These are phyloP conservation scores for Amaranthus palmeri DNA, from an alignment of 148 eudicot genomes.

Conservation along the genomic window DNA sequence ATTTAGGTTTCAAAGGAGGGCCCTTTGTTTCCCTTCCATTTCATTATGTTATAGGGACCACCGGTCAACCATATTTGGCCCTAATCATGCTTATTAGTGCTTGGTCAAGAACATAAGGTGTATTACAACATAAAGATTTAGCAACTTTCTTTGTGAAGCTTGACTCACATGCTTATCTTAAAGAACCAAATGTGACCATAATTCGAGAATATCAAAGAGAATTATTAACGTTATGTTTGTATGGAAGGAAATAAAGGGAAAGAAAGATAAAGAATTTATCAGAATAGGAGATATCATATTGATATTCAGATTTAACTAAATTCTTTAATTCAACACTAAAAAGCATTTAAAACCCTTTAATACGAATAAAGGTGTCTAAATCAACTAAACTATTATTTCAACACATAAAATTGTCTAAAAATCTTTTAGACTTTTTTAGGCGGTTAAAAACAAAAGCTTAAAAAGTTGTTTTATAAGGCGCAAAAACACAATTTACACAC, in stretches of 20 bases:
- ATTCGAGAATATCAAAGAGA: background rate
- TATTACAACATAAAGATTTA: background rate
- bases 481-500: too few relatives aligned
- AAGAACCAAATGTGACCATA: too few relatives aligned
- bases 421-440: too few relatives aligned
- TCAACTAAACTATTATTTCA: too few relatives aligned
- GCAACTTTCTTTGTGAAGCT: conserved; percentile 12
- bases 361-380: too few relatives aligned
- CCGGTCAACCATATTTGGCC: conserved; percentile 11
- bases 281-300: too few relatives aligned
- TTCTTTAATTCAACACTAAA: too few relatives aligned
- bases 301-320: too few relatives aligned
- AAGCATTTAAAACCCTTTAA: too few relatives aligned
- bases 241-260: background rate
- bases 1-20: conserved; percentile 23
- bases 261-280: background rate
- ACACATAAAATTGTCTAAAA: too few relatives aligned
- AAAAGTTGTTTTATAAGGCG: too few relatives aligned
- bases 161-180: background rate
- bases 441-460: too few relatives aligned
- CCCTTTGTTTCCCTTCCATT: conserved; percentile 22
- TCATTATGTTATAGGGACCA: conserved; percentile 31
- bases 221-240: background rate
- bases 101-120: background rate
- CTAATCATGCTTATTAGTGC: conserved; percentile 15